Evolutionary conservation across 345 rosid species (phyloP).

Genomic region (Hibiscus tridactylites): DNA sequence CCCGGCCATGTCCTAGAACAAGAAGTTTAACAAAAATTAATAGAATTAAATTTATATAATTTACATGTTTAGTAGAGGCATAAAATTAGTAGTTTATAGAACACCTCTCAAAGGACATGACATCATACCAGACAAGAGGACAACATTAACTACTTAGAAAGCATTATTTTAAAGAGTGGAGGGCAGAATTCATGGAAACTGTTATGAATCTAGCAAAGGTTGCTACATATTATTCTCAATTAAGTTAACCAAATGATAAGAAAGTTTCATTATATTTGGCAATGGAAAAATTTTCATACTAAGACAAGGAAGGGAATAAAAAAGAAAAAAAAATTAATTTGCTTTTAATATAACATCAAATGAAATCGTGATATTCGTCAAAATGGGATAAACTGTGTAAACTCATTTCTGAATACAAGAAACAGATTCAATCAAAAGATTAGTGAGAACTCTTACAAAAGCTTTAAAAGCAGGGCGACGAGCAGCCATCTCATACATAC

Average conservation of each 20-base stretch:
- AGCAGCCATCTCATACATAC: constrained; percentile 98
- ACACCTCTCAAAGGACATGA: neutral
- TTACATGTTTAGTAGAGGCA: neutral
- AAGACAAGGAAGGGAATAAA: neutral
- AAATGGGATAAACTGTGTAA: neutral
- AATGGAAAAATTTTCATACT: neutral
- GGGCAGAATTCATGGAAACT: neutral
- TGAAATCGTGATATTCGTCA: neutral
- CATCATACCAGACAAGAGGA: neutral
- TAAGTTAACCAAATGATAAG: no score
- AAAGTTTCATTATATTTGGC: no score
- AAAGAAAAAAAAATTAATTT: neutral
- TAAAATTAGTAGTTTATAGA: constrained; percentile 1
- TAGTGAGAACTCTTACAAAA: constrained; percentile 55
- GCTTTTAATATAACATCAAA: neutral
- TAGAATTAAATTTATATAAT: constrained; percentile 3
- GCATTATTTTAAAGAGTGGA: neutral
- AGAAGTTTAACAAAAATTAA: constrained; percentile 17
- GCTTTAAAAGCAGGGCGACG: constrained; percentile 97
- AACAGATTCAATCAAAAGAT: constrained; percentile 4
- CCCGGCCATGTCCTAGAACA: constrained; percentile 95
- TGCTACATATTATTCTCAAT: no score
- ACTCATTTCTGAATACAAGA: neutral
- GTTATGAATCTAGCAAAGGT: neutral
- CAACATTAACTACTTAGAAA: neutral